Base-by-base conservation (phyloP, 2,329 filamentous ascomycete species). In the Gaeumannomyces sp. region DNA sequence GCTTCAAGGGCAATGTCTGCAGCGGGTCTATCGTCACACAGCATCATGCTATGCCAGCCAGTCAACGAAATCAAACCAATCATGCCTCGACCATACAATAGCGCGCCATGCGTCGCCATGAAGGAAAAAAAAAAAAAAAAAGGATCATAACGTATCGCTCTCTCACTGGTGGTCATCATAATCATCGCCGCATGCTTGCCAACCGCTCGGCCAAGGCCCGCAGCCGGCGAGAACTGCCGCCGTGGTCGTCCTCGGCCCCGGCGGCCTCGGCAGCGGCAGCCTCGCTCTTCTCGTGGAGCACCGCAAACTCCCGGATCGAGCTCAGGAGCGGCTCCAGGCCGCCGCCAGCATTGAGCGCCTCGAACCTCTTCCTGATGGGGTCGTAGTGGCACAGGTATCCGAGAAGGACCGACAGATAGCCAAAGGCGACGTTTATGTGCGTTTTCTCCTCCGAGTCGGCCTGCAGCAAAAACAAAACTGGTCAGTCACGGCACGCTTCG, bases 331-430 rank as follows among this genome's bases (percentile, higher is more conserved):
- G 77, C 7, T 74, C 72, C 38, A 84, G 73, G 58, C 76, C 83
- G 66, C 76, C 77, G 50, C 77, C 77, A 11, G 77, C 74, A 59
- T 80, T 79, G 61, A 76, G 76, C 7, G 72, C 68, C 53, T 76
- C 74, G 50, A 86, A 77, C 31, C 76, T 77, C 61, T 76, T 73
- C 60, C 80, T 76, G 10, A 81, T 77, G 4, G 79, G 76, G 14
- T 75, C 70, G 62, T 80, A 76, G 33, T 95, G 80, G 69, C 88
- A 93, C 29, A 97, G 78, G 69, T 93, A 95, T 25, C 92, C 92
- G 2, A 98, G 81, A 7, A 97, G 80, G 19, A 97, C 88, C 0
- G 92, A 88, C 29, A 97, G 81, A 73, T 97, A 97, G 22, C 92
- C 93, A 73, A 94, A 87, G 1, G 90, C 89, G 33, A 98, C 92